Base-by-base conservation (phyloP, 1,284 basidiomycete species). In the Lignosus rhinocerotis region DNA sequence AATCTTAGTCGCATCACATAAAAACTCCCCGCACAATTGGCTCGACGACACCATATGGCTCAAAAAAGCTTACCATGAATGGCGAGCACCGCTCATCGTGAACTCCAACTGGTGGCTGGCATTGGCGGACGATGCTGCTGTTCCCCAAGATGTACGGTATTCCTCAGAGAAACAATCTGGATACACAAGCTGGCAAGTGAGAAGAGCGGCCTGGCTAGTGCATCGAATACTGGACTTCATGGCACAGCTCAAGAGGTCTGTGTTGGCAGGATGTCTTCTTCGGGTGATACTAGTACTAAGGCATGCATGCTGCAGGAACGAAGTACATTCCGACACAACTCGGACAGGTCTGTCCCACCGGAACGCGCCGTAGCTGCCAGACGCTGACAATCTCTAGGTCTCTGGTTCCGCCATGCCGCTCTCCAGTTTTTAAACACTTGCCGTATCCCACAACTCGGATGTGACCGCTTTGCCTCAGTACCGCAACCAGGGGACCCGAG, bases 21-120 rank as follows among this genome's bases (percentile, higher is more conserved):
- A 83, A 66, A 78, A 80, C 2, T 96, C 94, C 7, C 92, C 93
- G 0, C 82, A 90, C 74, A 98, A 97, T 73, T 98, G 96, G 96
- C 83, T 99, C 12, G 87, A 97, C 67, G 96, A 98, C 75, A 94
- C 93, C 55, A 90, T 96, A 68, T 98, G 96, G 96, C 78, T 89
- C 57, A 87, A 90, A 66, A 90, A 92, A 65, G 89, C 93, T 0
- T 99, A 98, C 75, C 87, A 94, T 61, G 91, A 94, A 74, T 94
- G 90, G 88, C 85, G 96, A 46, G 85, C 86, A 1, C 94, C 96
- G 0, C 78, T 98, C 33, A 79, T 94, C 58, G 76, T 99, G 69
- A 93, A 98, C 75, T 96, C 94, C 9, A 98, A 98, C 71, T 98
- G 96, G 96, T 98, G 96, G 96, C 80, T 98, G 45, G 81, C 93